Evolutionary conservation across 257 asterid genomes (phyloP), one percentile per base, ranked within the genome.

Genomic region (Rehmannia glutinosa): DNA sequence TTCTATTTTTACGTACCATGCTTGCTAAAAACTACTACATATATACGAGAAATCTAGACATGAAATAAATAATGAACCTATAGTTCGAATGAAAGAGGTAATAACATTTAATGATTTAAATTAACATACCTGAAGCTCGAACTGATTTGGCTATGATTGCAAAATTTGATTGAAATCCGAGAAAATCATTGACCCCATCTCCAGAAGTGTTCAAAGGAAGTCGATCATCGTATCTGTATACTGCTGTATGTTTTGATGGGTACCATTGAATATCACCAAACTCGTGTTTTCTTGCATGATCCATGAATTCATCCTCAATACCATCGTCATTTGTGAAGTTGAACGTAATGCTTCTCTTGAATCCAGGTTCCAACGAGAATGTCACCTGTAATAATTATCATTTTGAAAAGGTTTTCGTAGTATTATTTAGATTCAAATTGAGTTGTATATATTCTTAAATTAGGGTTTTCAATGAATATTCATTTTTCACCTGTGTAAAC

Each of bases 191-290:
- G 15, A 81, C 64, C 1, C 96, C 95, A 35, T 89, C 81, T 4
- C 98, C 98, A 0, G 82, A 6, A 2, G 83, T 64, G 80, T 52
- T 62, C 0, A 82, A 6, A 8, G 96, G 80, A 55, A 85, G 80
- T 20, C 96, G 79, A 50, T 76, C 57, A 11, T 91, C 98, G 69
- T 88, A 83, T 58, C 90, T 78, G 33, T 86, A 86, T 4, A 91
- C 95, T 0, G 87, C 95, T 0, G 74, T 78, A 12, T 76, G 83
- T 45, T 27, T 62, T 7, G 96, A 89, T 15, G 98, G 98, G 62
- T 89, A 89, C 98, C 98, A 91, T 27, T 85, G 95, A 24, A 91
- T 81, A 65, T 91, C 94, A 6, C 85, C 98, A 61, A 89, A 91
- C 79, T 91, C 98, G 1, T 84, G 81, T 28, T 68, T 80, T 30